A percentile compares a stretch with the other conserved stretches of the same genome.
These are phyloP conservation scores for Saturnispora halmiae DNA, from an alignment of 805 yeast species.

Conservation along the genomic window DNA sequence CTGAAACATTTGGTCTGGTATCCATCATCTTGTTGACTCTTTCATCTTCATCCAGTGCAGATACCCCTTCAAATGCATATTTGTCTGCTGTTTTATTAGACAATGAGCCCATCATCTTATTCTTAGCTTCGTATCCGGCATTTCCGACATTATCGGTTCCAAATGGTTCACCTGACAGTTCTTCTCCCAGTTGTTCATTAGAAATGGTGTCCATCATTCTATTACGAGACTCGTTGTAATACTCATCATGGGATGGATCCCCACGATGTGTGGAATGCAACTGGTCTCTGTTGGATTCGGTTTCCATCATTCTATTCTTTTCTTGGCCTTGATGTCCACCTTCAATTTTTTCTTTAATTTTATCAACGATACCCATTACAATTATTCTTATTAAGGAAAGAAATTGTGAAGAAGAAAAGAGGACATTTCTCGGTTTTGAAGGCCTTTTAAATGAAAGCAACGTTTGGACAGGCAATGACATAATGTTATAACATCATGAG, in stretches of 20 bases:
- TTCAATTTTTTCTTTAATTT: conserved; percentile 8
- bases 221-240: conserved; percentile 11
- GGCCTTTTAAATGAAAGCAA: too few relatives aligned
- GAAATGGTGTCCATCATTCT: conserved; percentile 15
- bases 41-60: background rate
- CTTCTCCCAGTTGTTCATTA: conserved; percentile 8
- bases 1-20: conserved; percentile 2
- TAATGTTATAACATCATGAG: too few relatives aligned
- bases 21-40: conserved; percentile 11
- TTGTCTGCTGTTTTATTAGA: conserved; percentile 11
- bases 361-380: conserved; percentile 12
- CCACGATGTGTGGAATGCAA: conserved; percentile 5
- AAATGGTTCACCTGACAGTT: background rate
- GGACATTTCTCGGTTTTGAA: too few relatives aligned
- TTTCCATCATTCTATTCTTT: conserved; percentile 11
- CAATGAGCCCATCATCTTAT: conserved; percentile 6
- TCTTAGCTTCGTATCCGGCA: background rate
- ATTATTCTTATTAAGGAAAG: too few relatives aligned
- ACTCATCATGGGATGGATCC: background rate
- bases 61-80: conserved; percentile 1
- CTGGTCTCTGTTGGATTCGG: conserved; percentile 12
- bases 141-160: background rate
- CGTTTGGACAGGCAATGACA: too few relatives aligned
- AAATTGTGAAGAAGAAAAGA: too few relatives aligned
- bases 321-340: background rate